phyloP scores from a whole-genome alignment of 495 filamentous ascomycete genomes.

The Staphylotrichum longicolle region DNA sequence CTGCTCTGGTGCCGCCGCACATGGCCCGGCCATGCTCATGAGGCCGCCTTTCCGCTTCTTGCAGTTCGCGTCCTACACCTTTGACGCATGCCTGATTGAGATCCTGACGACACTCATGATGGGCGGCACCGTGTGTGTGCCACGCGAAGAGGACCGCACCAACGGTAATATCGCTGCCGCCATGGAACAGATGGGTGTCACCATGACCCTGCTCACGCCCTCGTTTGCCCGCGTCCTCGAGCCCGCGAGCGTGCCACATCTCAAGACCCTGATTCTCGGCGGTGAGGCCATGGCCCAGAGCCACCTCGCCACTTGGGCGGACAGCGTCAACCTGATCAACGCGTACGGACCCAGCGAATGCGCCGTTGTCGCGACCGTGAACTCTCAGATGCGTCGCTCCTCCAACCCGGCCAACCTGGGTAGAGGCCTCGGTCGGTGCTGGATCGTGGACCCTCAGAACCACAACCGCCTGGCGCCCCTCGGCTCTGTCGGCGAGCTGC shows the following conservation, averaged over 20 bases:
- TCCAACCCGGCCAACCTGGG: constrained; percentile 27
- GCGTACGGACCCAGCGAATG: constrained; percentile 58
- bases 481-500: constrained; percentile 50
- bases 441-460: constrained; percentile 33
- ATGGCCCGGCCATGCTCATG: constrained; percentile 24
- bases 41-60: constrained; percentile 42
- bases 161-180: constrained; percentile 34
- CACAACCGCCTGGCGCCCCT: constrained; percentile 38
- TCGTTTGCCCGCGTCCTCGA: constrained; percentile 26
- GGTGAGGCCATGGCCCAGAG: constrained; percentile 30
- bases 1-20: constrained; percentile 34
- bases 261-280: constrained; percentile 30
- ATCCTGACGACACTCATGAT: constrained; percentile 53
- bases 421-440: constrained; percentile 25
- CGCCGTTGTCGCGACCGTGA: constrained; percentile 42
- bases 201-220: constrained; percentile 30
- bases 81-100: constrained; percentile 56
- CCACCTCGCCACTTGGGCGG: constrained; percentile 25
- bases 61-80: constrained; percentile 62
- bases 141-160: constrained; percentile 29
- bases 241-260: constrained; percentile 22
- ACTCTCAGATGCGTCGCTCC: constrained; percentile 15
- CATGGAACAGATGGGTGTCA: constrained; percentile 26
- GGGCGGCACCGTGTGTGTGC: constrained; percentile 39
- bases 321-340: constrained; percentile 46